These are phyloP conservation scores for Ceratorhiza oryzae-sativae DNA, from an alignment of 1,284 basidiomycete species.

Conservation along the genomic window DNA sequence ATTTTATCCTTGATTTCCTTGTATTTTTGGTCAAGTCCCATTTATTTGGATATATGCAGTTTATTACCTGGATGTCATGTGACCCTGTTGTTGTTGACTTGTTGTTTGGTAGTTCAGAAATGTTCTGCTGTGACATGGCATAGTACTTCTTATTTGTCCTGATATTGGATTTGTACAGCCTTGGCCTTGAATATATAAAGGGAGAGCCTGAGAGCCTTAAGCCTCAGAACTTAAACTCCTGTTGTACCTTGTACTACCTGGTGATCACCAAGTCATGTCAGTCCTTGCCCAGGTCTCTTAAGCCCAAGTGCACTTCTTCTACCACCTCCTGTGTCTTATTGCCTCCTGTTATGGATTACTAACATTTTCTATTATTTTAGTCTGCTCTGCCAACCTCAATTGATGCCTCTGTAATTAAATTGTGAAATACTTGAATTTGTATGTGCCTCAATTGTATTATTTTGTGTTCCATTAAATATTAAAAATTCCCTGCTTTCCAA, in stretches of 20 bases:
- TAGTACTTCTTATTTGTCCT: neutral
- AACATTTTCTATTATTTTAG: too few relatives aligned
- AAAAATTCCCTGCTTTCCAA: too few relatives aligned
- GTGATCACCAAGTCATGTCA: too few relatives aligned
- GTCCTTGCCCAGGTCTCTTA: too few relatives aligned
- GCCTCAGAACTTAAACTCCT: conserved; percentile 11
- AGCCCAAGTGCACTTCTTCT: too few relatives aligned
- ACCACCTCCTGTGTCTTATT: too few relatives aligned
- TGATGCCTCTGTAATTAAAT: too few relatives aligned
- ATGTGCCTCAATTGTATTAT: too few relatives aligned
- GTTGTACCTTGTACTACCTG: neutral
- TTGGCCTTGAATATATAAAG: neutral
- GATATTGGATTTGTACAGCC: neutral
- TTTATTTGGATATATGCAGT: neutral
- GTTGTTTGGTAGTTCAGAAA: neutral
- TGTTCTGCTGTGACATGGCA: neutral
- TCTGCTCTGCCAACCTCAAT: too few relatives aligned
- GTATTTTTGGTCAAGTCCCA: neutral
- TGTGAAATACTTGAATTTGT: too few relatives aligned
- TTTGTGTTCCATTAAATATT: too few relatives aligned
- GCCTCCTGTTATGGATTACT: too few relatives aligned
- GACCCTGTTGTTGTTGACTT: neutral
- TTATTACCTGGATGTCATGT: neutral
- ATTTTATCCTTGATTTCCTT: neutral
- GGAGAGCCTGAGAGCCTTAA: conserved; percentile 17